Evolutionary conservation across 495 filamentous ascomycete species (phyloP).

Genomic region (Poronia punctata): DNA sequence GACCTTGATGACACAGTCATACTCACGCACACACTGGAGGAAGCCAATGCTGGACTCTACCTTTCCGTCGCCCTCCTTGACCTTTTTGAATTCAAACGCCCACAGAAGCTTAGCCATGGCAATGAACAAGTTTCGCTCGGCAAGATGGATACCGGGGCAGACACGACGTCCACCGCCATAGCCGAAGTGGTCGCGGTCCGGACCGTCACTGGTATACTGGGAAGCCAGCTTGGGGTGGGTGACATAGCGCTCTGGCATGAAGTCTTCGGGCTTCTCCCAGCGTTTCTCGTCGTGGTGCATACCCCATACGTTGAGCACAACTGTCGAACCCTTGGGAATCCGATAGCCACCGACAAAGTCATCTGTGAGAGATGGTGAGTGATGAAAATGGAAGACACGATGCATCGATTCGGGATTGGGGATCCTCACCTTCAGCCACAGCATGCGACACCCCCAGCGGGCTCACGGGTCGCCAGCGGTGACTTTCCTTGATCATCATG

Average conservation of each 20-base stretch:
- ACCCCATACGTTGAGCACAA: constrained; percentile 35
- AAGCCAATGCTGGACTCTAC: constrained; percentile 3
- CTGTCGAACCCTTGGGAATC: constrained; percentile 35
- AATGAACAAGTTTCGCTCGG: constrained; percentile 45
- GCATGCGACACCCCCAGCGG: constrained; percentile 29
- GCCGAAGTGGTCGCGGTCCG: constrained; percentile 43
- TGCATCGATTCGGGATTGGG: neutral
- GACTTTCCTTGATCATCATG: constrained; percentile 32
- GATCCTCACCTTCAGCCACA: constrained; percentile 12
- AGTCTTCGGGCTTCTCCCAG: constrained; percentile 32
- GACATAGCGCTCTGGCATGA: constrained; percentile 34
- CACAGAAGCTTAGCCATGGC: constrained; percentile 43
- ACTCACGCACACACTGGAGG: constrained; percentile 2
- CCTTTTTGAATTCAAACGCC: constrained; percentile 37
- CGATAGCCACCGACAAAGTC: constrained; percentile 34
- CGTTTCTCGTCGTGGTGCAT: constrained; percentile 26
- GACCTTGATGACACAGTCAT: neutral
- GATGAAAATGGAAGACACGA: neutral
- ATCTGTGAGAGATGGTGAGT: constrained; percentile 24
- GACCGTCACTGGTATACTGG: constrained; percentile 21
- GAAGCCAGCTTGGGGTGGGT: constrained; percentile 29
- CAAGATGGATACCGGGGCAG: constrained; percentile 51
- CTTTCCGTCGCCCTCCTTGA: neutral
- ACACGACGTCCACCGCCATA: constrained; percentile 48
- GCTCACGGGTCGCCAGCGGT: constrained; percentile 31